Conservation (phyloP, 2,329 filamentous ascomycete species). For the Cytospora mali region DNA sequence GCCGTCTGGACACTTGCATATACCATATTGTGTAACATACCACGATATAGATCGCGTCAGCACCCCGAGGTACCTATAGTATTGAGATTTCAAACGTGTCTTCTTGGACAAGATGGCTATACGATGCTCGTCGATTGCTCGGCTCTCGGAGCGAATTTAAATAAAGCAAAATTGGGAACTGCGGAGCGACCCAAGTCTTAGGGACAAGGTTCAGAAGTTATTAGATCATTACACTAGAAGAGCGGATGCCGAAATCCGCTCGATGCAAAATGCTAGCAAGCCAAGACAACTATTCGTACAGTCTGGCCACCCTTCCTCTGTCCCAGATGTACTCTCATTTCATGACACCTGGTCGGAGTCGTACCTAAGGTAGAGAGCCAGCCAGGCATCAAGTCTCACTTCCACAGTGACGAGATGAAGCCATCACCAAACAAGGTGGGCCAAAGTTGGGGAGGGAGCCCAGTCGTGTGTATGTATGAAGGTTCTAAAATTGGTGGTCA, state of each 20-base stretch:
- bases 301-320: background rate
- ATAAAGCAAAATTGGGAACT: background rate
- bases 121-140: background rate
- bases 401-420: background rate
- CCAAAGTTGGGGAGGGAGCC: constrained; percentile 2
- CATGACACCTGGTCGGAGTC: background rate
- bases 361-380: no score
- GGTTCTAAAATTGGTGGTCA: background rate
- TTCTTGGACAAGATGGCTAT: background rate
- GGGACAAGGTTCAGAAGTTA: no score
- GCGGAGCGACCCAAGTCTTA: background rate
- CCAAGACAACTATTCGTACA: background rate
- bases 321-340: background rate
- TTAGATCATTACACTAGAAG: no score
- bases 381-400: background rate
- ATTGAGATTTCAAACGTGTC: background rate
- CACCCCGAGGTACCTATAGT: background rate
- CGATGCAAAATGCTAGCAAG: background rate
- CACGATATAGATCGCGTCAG: background rate
- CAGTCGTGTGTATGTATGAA: background rate
- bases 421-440: background rate
- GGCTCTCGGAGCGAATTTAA: background rate
- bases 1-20: background rate
- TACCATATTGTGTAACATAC: background rate
- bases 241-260: background rate